Conservation (phyloP, 768 basidiomycete genomes). For the Dioszegia aurantiaca region DNA sequence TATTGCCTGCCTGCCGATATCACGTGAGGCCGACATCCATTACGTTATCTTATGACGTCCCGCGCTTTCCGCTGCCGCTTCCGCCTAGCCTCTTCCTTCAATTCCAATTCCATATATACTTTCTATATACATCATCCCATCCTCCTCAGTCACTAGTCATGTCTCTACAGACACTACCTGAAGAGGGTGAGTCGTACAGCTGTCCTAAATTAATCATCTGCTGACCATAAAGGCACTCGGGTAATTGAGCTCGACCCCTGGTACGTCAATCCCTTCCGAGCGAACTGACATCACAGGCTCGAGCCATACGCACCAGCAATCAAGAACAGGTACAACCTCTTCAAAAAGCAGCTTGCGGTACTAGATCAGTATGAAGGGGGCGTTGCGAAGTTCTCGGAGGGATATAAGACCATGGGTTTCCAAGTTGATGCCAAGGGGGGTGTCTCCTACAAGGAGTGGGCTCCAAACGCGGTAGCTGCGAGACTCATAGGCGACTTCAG, state of each 20-base stretch:
- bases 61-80: background rate
- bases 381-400: conserved; percentile 71
- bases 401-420: conserved; percentile 73
- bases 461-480: conserved; percentile 80
- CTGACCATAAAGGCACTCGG: conserved; percentile 11
- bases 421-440: conserved; percentile 66
- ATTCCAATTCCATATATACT: too few species aligned
- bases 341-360: conserved; percentile 48
- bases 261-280: conserved; percentile 17
- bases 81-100: background rate
- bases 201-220: background rate
- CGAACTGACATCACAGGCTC: conserved; percentile 38
- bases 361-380: conserved; percentile 82
- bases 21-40: too few species aligned
- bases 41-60: background rate
- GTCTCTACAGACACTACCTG: background rate
- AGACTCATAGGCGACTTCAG: conserved; percentile 94
- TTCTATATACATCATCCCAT: background rate
- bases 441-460: conserved; percentile 91
- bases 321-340: conserved; percentile 48
- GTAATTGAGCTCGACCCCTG: conserved; percentile 52
- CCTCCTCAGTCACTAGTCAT: background rate
- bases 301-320: conserved; percentile 51
- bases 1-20: too few species aligned
- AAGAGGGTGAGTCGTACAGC: background rate